Evolutionary conservation across 75 land plant species (phyloP).

Genomic region (Azolla pinnata): DNA sequence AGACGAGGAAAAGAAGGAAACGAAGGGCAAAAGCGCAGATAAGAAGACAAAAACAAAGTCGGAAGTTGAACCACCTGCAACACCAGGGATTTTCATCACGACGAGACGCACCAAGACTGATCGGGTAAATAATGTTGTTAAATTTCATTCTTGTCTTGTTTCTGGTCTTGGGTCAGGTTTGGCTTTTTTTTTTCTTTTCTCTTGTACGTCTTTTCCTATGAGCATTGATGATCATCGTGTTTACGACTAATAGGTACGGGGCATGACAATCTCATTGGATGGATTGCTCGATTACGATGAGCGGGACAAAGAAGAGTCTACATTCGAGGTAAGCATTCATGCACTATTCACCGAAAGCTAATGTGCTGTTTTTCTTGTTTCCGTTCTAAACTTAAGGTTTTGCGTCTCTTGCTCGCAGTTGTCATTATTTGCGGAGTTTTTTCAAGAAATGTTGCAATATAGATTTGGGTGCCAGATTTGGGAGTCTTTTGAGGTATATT

Average conservation of each 20-base stretch:
- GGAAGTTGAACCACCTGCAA: slow-evolving; percentile 45
- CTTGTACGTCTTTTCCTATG: no score
- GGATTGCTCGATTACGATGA: slow-evolving; percentile 85
- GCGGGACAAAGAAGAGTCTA: slow-evolving; percentile 75
- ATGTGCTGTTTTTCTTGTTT: background rate
- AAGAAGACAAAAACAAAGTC: slow-evolving; percentile 26
- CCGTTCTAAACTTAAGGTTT: background rate
- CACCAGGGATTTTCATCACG: slow-evolving; percentile 72
- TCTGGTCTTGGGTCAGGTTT: background rate
- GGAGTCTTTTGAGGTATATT: slow-evolving; percentile 52
- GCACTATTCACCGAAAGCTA: background rate
- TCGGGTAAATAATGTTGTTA: slow-evolving; percentile 34
- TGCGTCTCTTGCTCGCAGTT: no score
- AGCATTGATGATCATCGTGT: no score
- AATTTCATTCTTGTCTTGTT: background rate
- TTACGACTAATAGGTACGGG: slow-evolving; percentile 46
- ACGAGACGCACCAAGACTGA: slow-evolving; percentile 49
- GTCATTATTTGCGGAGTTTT: slow-evolving; percentile 78
- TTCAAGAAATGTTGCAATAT: slow-evolving; percentile 86
- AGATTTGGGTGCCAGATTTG: slow-evolving; percentile 69
- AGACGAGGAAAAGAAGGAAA: slow-evolving; percentile 19
- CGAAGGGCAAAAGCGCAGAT: slow-evolving; percentile 20
- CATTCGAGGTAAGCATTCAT: slow-evolving; percentile 80
- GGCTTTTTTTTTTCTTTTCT: background rate
- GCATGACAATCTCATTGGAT: slow-evolving; percentile 77